Evolutionary conservation across 169 alveolate species (phyloP), one percentile per base, ranked within the genome.

Genomic region (Plasmodium gaboni): DNA sequence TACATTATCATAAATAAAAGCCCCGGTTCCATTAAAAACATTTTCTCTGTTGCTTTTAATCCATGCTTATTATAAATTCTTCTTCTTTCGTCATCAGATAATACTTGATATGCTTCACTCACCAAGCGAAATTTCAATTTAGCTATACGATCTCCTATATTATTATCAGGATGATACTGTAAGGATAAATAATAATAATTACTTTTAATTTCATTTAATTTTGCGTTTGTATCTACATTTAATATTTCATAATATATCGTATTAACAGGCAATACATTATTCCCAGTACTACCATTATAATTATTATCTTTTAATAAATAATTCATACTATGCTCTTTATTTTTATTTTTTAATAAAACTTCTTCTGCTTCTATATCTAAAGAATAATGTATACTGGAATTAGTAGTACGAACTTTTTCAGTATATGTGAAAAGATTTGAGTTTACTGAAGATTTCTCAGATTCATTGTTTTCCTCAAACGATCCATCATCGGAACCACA

Each of bases 131-230:
- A 93, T 59, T 87, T 92, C 9, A 50, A 28, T 71, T 93, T 93
- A 0, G 95, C 95, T n/a, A 50, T 91, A 0, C 83, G 94, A 50
- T 91, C 92, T 71, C 73, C 74, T 0, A 96, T 80, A 87, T 96
- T 96, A 71, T 96, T 95, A 91, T 98, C 99, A 28, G 99, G 99
- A 74, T 98, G 99, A 68, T 94, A 96, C 73, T 94, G 89, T 60
- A 96, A 93, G 1, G 99, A 99, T 50, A 98, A 86, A 86, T 96
- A 96, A 80, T 97, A 97, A 89, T 96, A 98, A 46, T 97, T 96
- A n/a, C 92, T 78, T 74, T 97, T 97, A 22, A 98, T 97, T 50
- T 95, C 96, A 17, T 97, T 89, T 59, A 93, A 95, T 28, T 97
- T 51, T 1, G 98, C 98, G 19, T 92, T 92, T 5, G 92, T 87